Percentiles rank a stretch among this genome's conserved stretches.
Conservation (phyloP, 768 basidiomycete genomes). For the Mycena belliarum region DNA sequence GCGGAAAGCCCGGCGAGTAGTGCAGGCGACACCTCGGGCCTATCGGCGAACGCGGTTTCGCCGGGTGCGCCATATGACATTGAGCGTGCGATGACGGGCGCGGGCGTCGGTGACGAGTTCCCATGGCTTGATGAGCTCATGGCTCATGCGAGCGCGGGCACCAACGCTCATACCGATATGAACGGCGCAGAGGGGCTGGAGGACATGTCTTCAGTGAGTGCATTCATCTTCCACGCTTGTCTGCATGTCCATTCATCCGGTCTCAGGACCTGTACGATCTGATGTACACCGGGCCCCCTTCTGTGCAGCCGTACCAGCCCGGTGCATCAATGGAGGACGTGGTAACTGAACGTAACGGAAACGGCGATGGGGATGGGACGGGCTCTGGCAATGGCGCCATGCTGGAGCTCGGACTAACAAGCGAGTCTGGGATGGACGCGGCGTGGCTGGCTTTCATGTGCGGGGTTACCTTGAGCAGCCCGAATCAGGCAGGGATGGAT, state of each 20-base stretch:
- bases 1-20: not conserved
- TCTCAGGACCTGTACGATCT: conserved; percentile 12
- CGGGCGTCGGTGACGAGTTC: not conserved
- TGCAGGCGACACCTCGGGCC: not conserved
- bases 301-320: not conserved
- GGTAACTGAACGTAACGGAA: not conserved
- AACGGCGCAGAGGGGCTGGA: not conserved
- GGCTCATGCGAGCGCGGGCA: not conserved
- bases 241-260: not conserved
- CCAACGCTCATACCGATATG: not conserved
- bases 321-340: conserved; percentile 1
- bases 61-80: not conserved
- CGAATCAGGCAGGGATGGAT: conserved; percentile 3
- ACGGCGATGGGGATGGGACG: not conserved
- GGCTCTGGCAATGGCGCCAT: conserved; percentile 28
- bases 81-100: not conserved
- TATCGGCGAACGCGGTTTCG: not conserved
- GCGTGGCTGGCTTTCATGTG: conserved; percentile 53
- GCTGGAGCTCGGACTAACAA: conserved; percentile 46
- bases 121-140: conserved; percentile 19
- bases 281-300: conserved; percentile 3
- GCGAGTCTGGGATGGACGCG: conserved; percentile 47
- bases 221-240: not conserved
- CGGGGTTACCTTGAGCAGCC: conserved; percentile 34
- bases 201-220: not conserved